Percentiles rank a stretch among this genome's conserved stretches.
phyloP scores from a whole-genome alignment of 257 asterid genomes.

The Catharanthus roseus region DNA sequence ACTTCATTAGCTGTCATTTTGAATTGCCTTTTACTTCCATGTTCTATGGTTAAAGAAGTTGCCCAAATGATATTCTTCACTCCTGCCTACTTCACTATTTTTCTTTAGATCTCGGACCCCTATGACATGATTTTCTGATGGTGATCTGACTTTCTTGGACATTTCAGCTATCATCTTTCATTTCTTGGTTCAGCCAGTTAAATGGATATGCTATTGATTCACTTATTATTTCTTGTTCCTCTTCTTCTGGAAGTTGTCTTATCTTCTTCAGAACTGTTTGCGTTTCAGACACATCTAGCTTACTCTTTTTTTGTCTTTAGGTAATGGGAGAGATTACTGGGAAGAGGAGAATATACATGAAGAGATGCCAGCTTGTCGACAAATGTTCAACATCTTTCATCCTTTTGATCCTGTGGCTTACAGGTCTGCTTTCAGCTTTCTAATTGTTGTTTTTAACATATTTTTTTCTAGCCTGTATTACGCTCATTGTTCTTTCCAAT shows the following conservation, averaged over 20 bases:
- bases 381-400: conserved; percentile 91
- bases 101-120: not conserved
- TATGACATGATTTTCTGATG: not conserved
- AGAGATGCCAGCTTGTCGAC: conserved; percentile 94
- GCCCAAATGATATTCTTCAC: not conserved
- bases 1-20: not conserved
- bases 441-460: conserved; percentile 3
- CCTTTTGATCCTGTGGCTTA: conserved; percentile 98
- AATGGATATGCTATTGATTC: no score
- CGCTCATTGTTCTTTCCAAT: conserved; percentile 14
- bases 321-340: conserved; percentile 79
- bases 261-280: not conserved
- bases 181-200: not conserved
- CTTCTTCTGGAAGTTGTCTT: not conserved
- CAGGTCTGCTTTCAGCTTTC: conserved; percentile 37
- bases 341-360: conserved; percentile 68
- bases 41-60: not conserved
- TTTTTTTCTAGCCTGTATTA: conserved; percentile 3
- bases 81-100: not conserved
- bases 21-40: not conserved
- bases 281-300: conserved; percentile 11
- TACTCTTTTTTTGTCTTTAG: conserved; percentile 34
- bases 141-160: not conserved
- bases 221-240: not conserved
- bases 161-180: not conserved